phyloP scores from a whole-genome alignment of 2,329 filamentous ascomycete genomes.

The Blastomyces silverae region DNA sequence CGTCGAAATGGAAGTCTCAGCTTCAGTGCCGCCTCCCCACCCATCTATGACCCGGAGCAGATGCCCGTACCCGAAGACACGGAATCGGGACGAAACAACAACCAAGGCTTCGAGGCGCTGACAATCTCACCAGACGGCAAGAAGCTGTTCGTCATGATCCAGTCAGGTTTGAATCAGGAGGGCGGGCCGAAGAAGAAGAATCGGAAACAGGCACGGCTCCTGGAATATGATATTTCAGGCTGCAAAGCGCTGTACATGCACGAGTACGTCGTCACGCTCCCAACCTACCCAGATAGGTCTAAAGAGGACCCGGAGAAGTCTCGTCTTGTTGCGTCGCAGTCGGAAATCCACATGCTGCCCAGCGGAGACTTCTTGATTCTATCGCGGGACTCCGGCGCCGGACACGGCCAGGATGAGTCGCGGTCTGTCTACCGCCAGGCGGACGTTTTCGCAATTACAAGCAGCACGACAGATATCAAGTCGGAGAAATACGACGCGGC shows the following conservation, averaged over 20 bases:
- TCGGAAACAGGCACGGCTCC: constrained; percentile 53
- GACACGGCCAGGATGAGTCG: constrained; percentile 50
- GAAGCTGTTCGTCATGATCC: constrained; percentile 58
- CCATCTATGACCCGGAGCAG: constrained; percentile 50
- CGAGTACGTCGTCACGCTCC: constrained; percentile 62
- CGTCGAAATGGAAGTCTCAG: constrained; percentile 54
- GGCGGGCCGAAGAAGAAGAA: constrained; percentile 52
- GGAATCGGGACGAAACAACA: constrained; percentile 59
- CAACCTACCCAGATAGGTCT: constrained; percentile 49
- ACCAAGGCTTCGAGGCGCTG: constrained; percentile 68
- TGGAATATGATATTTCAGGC: constrained; percentile 56
- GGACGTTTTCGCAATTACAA: constrained; percentile 60
- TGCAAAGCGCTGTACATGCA: constrained; percentile 44
- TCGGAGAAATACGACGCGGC: constrained; percentile 36
- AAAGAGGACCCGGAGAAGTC: constrained; percentile 46
- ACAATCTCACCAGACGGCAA: constrained; percentile 58
- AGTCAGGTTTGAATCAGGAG: constrained; percentile 58
- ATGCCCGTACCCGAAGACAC: constrained; percentile 51
- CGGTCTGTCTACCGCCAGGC: constrained; percentile 59
- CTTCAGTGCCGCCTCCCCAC: constrained; percentile 59
- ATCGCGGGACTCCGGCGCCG: constrained; percentile 55
- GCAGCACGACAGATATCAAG: constrained; percentile 54
- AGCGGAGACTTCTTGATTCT: constrained; percentile 61
- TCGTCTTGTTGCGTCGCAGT: constrained; percentile 56
- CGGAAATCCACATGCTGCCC: constrained; percentile 59